Evolutionary conservation across 805 yeast species (phyloP).

Genomic region (Brettanomyces sp.): DNA sequence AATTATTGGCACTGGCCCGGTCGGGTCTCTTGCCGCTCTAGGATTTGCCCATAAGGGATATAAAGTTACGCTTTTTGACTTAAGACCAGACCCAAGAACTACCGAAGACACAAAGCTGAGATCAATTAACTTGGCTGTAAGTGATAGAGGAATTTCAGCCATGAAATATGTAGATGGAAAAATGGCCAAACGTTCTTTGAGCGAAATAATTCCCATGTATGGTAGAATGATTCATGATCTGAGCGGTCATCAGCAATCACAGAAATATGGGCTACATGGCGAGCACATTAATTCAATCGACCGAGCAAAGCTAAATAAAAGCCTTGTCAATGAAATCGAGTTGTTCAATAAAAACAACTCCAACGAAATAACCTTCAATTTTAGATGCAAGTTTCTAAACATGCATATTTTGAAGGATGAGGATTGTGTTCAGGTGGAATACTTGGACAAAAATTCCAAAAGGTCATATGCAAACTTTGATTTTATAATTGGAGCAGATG

Average conservation of each 20-base stretch:
- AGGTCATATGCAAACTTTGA: slow-evolving; percentile 29
- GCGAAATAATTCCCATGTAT: slow-evolving; percentile 69
- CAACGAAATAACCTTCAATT: slow-evolving; percentile 32
- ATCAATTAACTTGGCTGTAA: slow-evolving; percentile 84
- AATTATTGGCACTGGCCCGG: slow-evolving; percentile 84
- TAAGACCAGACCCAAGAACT: slow-evolving; percentile 57
- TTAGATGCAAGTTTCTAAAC: slow-evolving; percentile 46
- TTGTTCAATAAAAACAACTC: slow-evolving; percentile 21
- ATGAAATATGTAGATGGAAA: slow-evolving; percentile 50
- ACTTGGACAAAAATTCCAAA: slow-evolving; percentile 2
- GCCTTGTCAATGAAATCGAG: slow-evolving; percentile 56
- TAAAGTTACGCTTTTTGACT: slow-evolving; percentile 62
- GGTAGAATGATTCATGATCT: slow-evolving; percentile 84
- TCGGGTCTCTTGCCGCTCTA: slow-evolving; percentile 78
- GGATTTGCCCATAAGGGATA: slow-evolving; percentile 68
- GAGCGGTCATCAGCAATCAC: slow-evolving; percentile 55
- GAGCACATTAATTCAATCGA: slow-evolving; percentile 83
- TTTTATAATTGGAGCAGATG: slow-evolving; percentile 77
- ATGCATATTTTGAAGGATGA: slow-evolving; percentile 25
- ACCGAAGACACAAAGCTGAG: slow-evolving; percentile 27
- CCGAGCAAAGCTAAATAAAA: slow-evolving; percentile 57
- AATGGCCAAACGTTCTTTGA: slow-evolving; percentile 46
- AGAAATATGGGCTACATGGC: slow-evolving; percentile 71
- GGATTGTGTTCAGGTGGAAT: slow-evolving; percentile 6
- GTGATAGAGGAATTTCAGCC: slow-evolving; percentile 73